Conservation (phyloP, 2,329 filamentous ascomycete species). For the Dactylonectria estremocensis region DNA sequence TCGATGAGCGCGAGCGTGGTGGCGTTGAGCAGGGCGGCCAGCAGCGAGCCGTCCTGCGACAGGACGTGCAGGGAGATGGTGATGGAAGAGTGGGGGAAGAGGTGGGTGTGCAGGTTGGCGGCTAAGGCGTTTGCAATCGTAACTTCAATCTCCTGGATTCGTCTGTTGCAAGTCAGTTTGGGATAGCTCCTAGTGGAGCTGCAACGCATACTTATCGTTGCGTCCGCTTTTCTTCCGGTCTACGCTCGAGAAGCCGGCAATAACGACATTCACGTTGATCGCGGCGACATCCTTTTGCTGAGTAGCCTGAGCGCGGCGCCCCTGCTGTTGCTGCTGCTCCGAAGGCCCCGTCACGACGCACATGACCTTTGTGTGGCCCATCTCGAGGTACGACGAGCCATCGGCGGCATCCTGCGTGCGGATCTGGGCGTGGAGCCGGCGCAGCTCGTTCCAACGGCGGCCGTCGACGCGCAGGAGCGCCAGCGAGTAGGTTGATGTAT, state of each 20-base stretch:
- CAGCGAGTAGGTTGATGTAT: slow-evolving; percentile 91
- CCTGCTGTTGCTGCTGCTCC: slow-evolving; percentile 68
- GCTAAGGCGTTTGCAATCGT: slow-evolving; percentile 85
- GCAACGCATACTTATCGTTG: slow-evolving; percentile 79
- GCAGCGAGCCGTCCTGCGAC: slow-evolving; percentile 89
- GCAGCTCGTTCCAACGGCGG: slow-evolving; percentile 96
- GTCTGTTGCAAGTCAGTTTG: slow-evolving; percentile 64
- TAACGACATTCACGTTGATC: slow-evolving; percentile 85
- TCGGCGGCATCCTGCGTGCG: slow-evolving; percentile 94
- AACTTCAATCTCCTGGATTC: slow-evolving; percentile 84
- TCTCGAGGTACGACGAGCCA: slow-evolving; percentile 93
- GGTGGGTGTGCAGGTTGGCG: slow-evolving; percentile 84
- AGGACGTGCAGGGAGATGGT: slow-evolving; percentile 88
- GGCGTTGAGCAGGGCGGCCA: slow-evolving; percentile 93
- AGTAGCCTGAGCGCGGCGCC: slow-evolving; percentile 60
- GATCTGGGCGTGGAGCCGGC: slow-evolving; percentile 89
- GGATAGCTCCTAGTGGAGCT: slow-evolving; percentile 4
- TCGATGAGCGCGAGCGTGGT: slow-evolving; percentile 93
- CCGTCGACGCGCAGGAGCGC: slow-evolving; percentile 87
- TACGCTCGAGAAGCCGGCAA: slow-evolving; percentile 90
- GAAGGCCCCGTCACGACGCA: slow-evolving; percentile 91
- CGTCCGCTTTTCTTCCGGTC: slow-evolving; percentile 84
- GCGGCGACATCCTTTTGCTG: slow-evolving; percentile 66
- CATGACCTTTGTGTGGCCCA: slow-evolving; percentile 98
- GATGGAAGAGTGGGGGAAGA: slow-evolving; percentile 92